Base-by-base conservation (phyloP, 2,329 filamentous ascomycete species). In the Myriosclerotinia scirpicola region DNA sequence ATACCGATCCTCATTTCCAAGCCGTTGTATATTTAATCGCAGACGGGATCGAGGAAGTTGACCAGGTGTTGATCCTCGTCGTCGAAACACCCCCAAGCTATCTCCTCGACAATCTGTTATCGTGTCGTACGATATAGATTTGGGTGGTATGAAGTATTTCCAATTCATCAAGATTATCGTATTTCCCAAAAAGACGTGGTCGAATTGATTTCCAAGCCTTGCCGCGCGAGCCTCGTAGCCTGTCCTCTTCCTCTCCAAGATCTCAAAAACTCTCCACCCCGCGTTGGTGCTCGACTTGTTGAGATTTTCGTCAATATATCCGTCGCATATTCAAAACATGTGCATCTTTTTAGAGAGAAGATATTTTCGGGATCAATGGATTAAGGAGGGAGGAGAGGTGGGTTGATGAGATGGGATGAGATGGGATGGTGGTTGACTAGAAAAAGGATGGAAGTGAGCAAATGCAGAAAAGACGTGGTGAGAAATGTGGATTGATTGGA, bases 1-100 rank as follows among this genome's bases (percentile, higher is more conserved):
- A 97, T 97, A 67, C 90, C 89, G 77, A 97, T 87, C 78, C 92
- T 87, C 91, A 97, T 94, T 74, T 67, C 67, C 64, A 54, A 30
- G 46, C 36, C 36, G 34, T 44, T 59, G 22, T 53, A 6, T 30
- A 36, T 38, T 50, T 48, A 42, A n/a, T 54, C 46, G 44, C 22
- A 52, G 36, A 54, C 26, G 22, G 20, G 36, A 22, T 60, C 38
- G 26, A 59, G 64, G 46, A 48, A 38, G 40, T 26, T 46, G 55
- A 44, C 54, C 38, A 64, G 60, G 53, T 52, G 40, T 60, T 60
- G 36, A 53, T n/a, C n/a, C n/a, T n/a, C n/a, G n/a, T n/a, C n/a
- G n/a, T 60, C n/a, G 30, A n/a, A 38, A 26, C 30, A 50, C 34
- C 20, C 44, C 30, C 58, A 50, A 50, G 38, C 58, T 38, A 50